Evolutionary conservation across 2,329 filamentous ascomycete genomes (phyloP).

Genomic region (Cladosporium sp.): DNA sequence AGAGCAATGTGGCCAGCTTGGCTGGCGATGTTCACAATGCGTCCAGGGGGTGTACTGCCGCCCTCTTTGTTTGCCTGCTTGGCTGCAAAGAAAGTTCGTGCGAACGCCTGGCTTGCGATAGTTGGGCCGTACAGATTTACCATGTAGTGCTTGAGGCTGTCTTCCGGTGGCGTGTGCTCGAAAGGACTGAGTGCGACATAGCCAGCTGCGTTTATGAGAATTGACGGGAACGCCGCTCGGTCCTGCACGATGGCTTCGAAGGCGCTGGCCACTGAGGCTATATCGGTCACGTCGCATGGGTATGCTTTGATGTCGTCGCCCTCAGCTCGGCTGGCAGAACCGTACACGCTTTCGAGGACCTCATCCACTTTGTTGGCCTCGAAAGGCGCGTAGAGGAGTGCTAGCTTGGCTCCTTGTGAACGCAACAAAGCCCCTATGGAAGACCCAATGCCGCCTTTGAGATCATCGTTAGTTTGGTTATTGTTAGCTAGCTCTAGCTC

Average conservation of each 20-base stretch:
- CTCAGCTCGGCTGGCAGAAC: slow-evolving; percentile 22
- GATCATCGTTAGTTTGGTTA: too few species aligned
- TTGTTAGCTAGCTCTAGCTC: background rate
- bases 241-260: slow-evolving; percentile 34
- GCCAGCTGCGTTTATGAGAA: slow-evolving; percentile 41
- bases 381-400: slow-evolving; percentile 52
- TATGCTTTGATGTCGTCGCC: slow-evolving; percentile 33
- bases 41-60: slow-evolving; percentile 2
- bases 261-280: slow-evolving; percentile 33
- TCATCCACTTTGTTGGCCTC: slow-evolving; percentile 44
- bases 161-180: slow-evolving; percentile 39
- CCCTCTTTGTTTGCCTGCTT: slow-evolving; percentile 22
- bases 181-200: slow-evolving; percentile 39
- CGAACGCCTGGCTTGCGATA: slow-evolving; percentile 51
- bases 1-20: slow-evolving; percentile 53
- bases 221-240: slow-evolving; percentile 34
- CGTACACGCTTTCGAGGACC: slow-evolving; percentile 43
- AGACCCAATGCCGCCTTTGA: slow-evolving; percentile 46
- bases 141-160: slow-evolving; percentile 47
- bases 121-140: slow-evolving; percentile 51
- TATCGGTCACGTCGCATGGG: slow-evolving; percentile 41
- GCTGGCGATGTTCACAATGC: slow-evolving; percentile 51
- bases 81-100: slow-evolving; percentile 42
- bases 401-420: slow-evolving; percentile 46
- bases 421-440: slow-evolving; percentile 46